Evolutionary conservation across 306 rosid genomes (phyloP), one percentile per base, ranked within the genome.

Genomic region (Trifolium pratense): DNA sequence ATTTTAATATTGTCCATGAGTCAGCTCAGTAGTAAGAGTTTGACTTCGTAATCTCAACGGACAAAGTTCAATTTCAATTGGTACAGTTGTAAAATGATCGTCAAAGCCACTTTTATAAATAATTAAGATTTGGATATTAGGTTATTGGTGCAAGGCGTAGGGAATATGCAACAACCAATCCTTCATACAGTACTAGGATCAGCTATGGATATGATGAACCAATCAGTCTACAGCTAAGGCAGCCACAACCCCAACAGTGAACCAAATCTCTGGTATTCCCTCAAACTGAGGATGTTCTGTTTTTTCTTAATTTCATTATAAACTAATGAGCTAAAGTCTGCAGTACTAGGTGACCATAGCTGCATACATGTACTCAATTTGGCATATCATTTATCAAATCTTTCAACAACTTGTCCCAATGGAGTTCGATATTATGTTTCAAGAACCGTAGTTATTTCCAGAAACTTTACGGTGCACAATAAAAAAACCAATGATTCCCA

Each of bases 221-320:
- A 53, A 70, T 80, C 55, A 63, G 76, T 68, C 90, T 85, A 46
- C 89, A 85, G 81, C 90, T 85, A 82, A 85, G 89, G 79, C 93
- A 80, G 68, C 84, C 93, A 45, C 82, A 66, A 39, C 65, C 90
- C 51, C 85, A 78, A 59, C 61, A 81, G 46, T 40, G 87, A 78
- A 78, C 63, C 52, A 63, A 84, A 77, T 67, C 49, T 83, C 51
- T 88, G 97, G 89, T 86, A 87, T 67, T 72, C 70, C 65, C 79
- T 77, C 75, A 68, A 57, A 48, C 58, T 42, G 17, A 57, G 32
- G 36, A 52, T 63, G 26, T 74, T 26, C 46, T 40, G 36, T 18
- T 36, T 48, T 13, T 46, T 52, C 39, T 20, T 57, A 14, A 57
- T 48, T 62, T 63, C 45, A 57, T 48, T 51, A 55, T 5, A 21